Conservation (phyloP, 1,284 basidiomycete species). For the Puccinia polysora region DNA sequence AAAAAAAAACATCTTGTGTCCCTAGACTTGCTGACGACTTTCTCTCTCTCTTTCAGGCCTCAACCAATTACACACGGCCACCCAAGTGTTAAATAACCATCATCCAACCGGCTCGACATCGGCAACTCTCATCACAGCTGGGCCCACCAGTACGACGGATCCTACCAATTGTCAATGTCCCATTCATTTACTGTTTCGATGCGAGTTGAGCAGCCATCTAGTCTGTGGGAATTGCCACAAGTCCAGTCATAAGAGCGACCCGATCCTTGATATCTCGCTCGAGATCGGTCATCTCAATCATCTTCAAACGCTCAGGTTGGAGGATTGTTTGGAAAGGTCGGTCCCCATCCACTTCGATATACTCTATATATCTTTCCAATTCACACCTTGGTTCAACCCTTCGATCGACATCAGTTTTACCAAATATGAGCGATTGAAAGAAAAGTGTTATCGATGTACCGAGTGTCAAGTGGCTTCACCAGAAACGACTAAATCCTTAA, state of each 20-base stretch:
- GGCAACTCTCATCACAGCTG: background rate
- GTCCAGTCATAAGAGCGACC: slow-evolving; percentile 32
- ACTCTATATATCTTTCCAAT: background rate
- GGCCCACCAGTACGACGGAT: background rate
- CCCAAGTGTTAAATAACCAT: slow-evolving; percentile 8
- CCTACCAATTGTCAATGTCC: slow-evolving; percentile 28
- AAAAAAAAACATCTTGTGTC: too few species aligned
- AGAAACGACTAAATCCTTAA: slow-evolving; percentile 27
- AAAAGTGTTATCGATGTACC: slow-evolving; percentile 26
- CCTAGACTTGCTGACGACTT: too few species aligned
- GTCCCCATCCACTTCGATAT: background rate
- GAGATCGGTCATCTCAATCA: slow-evolving; percentile 30
- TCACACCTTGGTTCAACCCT: background rate
- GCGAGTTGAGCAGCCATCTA: slow-evolving; percentile 21
- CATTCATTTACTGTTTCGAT: slow-evolving; percentile 35
- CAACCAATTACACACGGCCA: slow-evolving; percentile 39
- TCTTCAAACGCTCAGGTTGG: slow-evolving; percentile 1
- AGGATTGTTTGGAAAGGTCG: slow-evolving; percentile 37
- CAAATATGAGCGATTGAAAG: slow-evolving; percentile 19
- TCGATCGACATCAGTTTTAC: slow-evolving; percentile 28
- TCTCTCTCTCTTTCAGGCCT: too few species aligned
- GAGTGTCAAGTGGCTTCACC: slow-evolving; percentile 17
- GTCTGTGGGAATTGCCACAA: slow-evolving; percentile 20
- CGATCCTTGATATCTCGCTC: slow-evolving; percentile 36
- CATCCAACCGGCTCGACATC: background rate